Conservation (phyloP, 208 protist genomes). For the Naegleria gruberi region DNA sequence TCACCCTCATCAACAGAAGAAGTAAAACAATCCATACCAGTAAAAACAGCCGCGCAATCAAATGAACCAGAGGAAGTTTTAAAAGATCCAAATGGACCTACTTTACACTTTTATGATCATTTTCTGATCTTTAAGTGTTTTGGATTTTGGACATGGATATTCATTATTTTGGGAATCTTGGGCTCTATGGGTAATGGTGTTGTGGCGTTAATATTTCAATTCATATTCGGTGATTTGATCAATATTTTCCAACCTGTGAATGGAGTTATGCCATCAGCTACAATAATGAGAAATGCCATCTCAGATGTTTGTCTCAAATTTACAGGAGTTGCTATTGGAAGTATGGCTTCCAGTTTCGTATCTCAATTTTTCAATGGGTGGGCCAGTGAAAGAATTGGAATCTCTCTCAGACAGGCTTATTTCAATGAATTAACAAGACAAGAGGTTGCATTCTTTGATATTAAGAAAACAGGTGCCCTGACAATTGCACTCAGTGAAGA, state of each 20-base stretch:
- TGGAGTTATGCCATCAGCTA: background rate
- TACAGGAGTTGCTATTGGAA: background rate
- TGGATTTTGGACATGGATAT: background rate
- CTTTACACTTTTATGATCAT: background rate
- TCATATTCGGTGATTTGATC: background rate
- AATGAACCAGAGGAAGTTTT: no score
- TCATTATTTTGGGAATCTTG: background rate
- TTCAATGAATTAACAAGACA: background rate
- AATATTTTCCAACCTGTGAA: background rate
- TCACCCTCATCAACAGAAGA: background rate
- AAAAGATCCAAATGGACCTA: background rate
- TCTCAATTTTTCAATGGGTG: background rate
- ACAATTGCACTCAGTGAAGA: background rate
- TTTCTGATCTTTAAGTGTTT: background rate
- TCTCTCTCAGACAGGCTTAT: background rate
- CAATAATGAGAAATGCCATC: background rate
- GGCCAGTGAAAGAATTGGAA: background rate
- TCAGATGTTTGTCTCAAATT: background rate
- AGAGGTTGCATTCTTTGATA: slow-evolving; percentile 7
- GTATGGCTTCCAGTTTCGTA: background rate
- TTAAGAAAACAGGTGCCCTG: background rate
- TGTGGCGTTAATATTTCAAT: no score
- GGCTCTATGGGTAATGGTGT: background rate
- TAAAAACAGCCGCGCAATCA: background rate
- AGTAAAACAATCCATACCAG: background rate